Base-by-base conservation (phyloP, 2,329 filamentous ascomycete genomes). In the Scedosporium apiospermum region DNA sequence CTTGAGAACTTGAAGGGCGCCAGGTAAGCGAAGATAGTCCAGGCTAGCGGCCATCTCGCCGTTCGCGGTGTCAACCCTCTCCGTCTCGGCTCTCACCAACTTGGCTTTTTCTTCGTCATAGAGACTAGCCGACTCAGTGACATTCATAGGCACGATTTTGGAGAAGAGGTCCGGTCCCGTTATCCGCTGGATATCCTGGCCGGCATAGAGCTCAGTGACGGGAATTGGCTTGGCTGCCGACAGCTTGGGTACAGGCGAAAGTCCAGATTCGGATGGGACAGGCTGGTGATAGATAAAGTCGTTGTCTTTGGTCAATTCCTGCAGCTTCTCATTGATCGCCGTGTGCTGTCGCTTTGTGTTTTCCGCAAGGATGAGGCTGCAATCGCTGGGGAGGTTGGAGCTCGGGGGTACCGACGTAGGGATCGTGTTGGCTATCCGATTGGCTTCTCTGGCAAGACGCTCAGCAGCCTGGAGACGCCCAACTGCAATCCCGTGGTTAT, bases 41-140 rank as follows among this genome's bases (percentile, higher is more conserved):
- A 99, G 76, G 68, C 93, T 96, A 16, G 95, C 91, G 2, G 90
- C 93, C 90, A 99, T 96, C 74, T 99, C 95, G 62, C 92, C 87
- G 68, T 98, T 96, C 16, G 95, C 93, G 41, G 88, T 88, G 69
- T 98, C 93, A 1, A 96, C 93, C 67, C 91, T 87, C 74, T 99
- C 95, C 0, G 91, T 92, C 75, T 99, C 96, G 2, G 93, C 93
- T 63, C 95, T 86, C 49, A 97, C 87, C 63, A 99, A 77, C 74
- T 99, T 98, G 12, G 95, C 95, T 76, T 99, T 99, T 73, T 99
- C 95, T 75, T 99, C 95, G 66, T 98, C 95, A 72, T 99, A 99
- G 69, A 98, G 77, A 77, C 95, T 98, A 12, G 95, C 95, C 26
- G 91, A 96, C 74, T 99, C 93, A 0, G 95, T 99, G 1, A 99